Evolutionary conservation across 345 rosid species (phyloP), one percentile per base, ranked within the genome.

Genomic region (Physaria fendleri): DNA sequence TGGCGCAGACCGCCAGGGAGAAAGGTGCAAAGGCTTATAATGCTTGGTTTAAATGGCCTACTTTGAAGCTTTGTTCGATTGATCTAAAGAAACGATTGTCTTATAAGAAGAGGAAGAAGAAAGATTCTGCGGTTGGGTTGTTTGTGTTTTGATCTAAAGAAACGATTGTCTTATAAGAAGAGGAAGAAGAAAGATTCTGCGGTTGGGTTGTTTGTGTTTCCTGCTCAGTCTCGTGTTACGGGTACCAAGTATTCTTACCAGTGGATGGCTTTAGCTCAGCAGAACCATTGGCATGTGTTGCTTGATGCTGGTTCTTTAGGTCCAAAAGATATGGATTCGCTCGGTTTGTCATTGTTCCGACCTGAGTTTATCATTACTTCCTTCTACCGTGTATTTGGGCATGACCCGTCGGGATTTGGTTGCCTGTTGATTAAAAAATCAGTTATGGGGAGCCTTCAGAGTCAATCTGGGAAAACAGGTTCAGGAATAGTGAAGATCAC

Each of bases 221-320:
- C 99, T 1, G 99, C 83, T 11, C 99, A 93, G 74, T 88, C 97
- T 30, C 77, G 99, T 28, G 99, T 92, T 27, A 89, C 95, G 0
- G 98, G 99, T 6, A 69, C 94, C 3, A 93, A 93, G 75, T 93
- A 93, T 71, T 92, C 99, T 0, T 92, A 92, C 64, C 99, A 93
- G 29, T 93, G 99, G 99, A 93, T 93, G 99, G 95, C 97, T 24
- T 68, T 88, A 39, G 99, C 99, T 64, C 99, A 93, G 72, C 99
- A 89, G 76, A 93, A 93, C 57, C 76, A 83, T 62, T 93, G 97
- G 99, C 99, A 93, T 59, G 99, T 93, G 60, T 77, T 93, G 74
- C 95, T 93, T 68, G 99, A 93, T 53, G 99, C 99, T 44, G 99
- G 99, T 5, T 82, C 99, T 20, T 74, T 93, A 64, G 99, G 99